Evolutionary conservation across 768 basidiomycete genomes (phyloP).

Genomic region (Mycena galopus): DNA sequence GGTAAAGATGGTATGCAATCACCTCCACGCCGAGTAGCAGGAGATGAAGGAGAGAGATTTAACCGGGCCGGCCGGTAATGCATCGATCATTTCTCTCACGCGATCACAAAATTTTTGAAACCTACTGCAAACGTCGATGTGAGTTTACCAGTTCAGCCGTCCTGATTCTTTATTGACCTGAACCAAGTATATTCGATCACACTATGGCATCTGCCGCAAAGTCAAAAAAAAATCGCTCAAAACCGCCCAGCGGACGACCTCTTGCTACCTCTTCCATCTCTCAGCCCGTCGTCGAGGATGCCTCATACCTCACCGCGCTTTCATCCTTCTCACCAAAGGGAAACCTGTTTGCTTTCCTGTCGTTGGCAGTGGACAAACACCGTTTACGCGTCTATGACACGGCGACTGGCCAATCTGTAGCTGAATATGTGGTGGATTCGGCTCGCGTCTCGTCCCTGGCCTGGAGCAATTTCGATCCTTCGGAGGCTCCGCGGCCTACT

Average conservation of each 20-base stretch:
- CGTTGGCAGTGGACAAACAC: conserved; percentile 79
- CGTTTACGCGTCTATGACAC: conserved; percentile 76
- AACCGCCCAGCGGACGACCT: conserved; percentile 66
- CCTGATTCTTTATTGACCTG: conserved; percentile 1
- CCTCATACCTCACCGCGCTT: conserved; percentile 56
- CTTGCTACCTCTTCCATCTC: conserved; percentile 67
- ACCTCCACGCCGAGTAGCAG: too few relatives aligned
- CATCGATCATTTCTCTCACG: background rate
- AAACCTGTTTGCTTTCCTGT: conserved; percentile 69
- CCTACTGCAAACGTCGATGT: background rate
- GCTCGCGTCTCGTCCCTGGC: conserved; percentile 66
- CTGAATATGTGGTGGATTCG: conserved; percentile 69
- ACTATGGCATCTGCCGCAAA: conserved; percentile 60
- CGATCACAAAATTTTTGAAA: conserved; percentile 26
- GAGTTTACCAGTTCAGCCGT: conserved; percentile 26
- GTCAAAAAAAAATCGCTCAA: conserved; percentile 66
- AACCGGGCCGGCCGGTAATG: too few relatives aligned
- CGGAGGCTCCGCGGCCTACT: conserved; percentile 40
- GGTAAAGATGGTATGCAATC: too few relatives aligned
- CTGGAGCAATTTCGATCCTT: conserved; percentile 61
- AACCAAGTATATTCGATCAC: background rate
- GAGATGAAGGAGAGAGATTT: too few relatives aligned
- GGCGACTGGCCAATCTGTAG: conserved; percentile 63
- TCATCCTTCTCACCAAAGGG: conserved; percentile 73
- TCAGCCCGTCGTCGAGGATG: conserved; percentile 66